Evolutionary conservation across 805 yeast genomes (phyloP), one percentile per base, ranked within the genome.

Genomic region (Zygotorulaspora sp.): DNA sequence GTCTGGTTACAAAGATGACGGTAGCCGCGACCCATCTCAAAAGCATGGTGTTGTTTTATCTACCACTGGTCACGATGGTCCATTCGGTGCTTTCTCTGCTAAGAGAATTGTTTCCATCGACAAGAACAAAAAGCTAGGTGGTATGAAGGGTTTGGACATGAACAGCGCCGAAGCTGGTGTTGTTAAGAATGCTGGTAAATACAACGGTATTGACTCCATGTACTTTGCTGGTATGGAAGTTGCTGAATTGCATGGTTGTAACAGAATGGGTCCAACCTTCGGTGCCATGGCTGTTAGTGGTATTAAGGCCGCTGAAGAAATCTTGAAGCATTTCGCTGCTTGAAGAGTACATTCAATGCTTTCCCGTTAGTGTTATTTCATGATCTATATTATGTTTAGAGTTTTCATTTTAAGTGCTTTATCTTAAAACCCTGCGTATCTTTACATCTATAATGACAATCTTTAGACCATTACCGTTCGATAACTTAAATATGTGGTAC

Each of bases 231-330:
- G 90, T 52, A 82, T 82, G 90, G 89, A 82, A 63, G 70, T 80
- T 48, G 78, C 85, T 22, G 88, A 82, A 58, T 75, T 81, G 38
- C 85, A 80, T 53, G 88, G 88, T 17, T 74, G 77, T 49, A 79
- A 80, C 72, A 75, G 90, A 65, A 82, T 82, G 88, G 89, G 89
- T 18, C 89, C 90, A 35, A 81, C 88, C 26, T 82, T 82, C 50
- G 88, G 87, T 43, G 88, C 88, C 32, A 82, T 82, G 89, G 81
- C 77, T 22, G 72, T 80, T 40, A 75, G 83, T 18, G 90, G 90
- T 52, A 80, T 81, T 50, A 80, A 80, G 64, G 88, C 89, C 29
- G 89, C 88, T 16, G 85, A 81, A 32, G 62, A 58, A 32, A 58
- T 58, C 44, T 47, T 58, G 50, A 52, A 46, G 36, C 63, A 58